Percentiles rank a stretch among this genome's conserved stretches.
Evolutionary conservation across 306 rosid genomes (phyloP).

Genomic region (Dalbergia cultrata): DNA sequence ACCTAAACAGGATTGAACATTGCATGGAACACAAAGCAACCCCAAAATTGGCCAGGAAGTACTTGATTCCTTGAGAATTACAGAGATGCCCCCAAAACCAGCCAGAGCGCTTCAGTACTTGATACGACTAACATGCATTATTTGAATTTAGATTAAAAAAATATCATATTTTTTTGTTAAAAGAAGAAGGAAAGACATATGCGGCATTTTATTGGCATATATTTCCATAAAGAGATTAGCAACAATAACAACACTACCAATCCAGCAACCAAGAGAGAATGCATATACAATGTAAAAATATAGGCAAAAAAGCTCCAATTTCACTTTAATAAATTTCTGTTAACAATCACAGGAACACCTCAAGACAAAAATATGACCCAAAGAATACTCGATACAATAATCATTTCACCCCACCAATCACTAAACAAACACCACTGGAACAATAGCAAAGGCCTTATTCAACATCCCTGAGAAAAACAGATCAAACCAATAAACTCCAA

Average conservation of each 20-base stretch:
- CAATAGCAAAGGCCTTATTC: background rate
- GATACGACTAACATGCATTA: background rate
- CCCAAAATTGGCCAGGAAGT: background rate
- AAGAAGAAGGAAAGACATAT: background rate
- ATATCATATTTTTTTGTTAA: no score
- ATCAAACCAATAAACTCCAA: background rate
- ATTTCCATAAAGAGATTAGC: background rate
- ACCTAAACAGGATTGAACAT: background rate
- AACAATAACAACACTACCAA: background rate
- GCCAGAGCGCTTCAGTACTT: background rate
- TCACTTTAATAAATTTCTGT: no score
- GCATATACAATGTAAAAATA: background rate
- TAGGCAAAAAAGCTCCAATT: background rate
- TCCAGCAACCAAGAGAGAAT: background rate
- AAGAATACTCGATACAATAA: background rate
- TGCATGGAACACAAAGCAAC: background rate
- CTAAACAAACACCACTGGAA: background rate
- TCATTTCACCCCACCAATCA: background rate
- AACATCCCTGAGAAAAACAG: background rate
- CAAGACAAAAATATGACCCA: background rate
- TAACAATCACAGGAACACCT: background rate
- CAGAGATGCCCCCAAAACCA: background rate
- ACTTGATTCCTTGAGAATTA: background rate
- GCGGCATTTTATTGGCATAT: background rate
- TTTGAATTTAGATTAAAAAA: background rate